Percentiles rank a stretch among this genome's conserved stretches.
Evolutionary conservation across 768 basidiomycete genomes (phyloP).

Genomic region (Naganishia randhawae): DNA sequence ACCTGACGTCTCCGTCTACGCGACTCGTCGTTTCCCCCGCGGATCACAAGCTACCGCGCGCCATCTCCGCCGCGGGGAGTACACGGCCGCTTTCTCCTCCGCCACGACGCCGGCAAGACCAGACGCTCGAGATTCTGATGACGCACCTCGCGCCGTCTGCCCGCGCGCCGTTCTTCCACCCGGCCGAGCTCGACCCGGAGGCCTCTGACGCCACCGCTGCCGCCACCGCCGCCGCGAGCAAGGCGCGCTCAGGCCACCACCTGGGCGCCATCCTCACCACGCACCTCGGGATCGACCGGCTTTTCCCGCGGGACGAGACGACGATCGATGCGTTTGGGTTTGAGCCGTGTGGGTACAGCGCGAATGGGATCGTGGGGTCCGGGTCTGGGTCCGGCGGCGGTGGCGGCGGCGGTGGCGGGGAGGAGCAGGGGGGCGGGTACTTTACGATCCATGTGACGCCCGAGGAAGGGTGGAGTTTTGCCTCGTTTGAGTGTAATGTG

Average conservation of each 20-base stretch:
- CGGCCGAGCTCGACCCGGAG: conserved; percentile 35
- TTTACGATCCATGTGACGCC: conserved; percentile 99
- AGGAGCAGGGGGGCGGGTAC: conserved; percentile 85
- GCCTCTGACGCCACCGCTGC: no score
- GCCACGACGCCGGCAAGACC: conserved; percentile 59
- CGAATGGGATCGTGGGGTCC: conserved; percentile 74
- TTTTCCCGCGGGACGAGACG: conserved; percentile 75
- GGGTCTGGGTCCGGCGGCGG: conserved; percentile 56
- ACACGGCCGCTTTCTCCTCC: conserved; percentile 37
- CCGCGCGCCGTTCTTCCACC: conserved; percentile 72
- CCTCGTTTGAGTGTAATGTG: conserved; percentile 98
- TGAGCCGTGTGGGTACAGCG: conserved; percentile 90
- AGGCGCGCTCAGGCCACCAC: conserved; percentile 53
- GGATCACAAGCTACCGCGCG: conserved; percentile 8
- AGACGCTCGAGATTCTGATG: conserved; percentile 98
- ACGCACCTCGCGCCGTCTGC: conserved; percentile 73
- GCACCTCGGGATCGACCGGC: conserved; percentile 69
- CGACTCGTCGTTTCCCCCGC: conserved; percentile 27
- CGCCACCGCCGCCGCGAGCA: no score
- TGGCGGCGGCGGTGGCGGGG: conserved; percentile 31
- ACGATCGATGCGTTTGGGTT: conserved; percentile 90
- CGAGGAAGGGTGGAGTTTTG: conserved; percentile 96
- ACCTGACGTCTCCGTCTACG: conserved; percentile 60
- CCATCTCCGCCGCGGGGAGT: conserved; percentile 34
- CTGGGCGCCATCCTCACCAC: conserved; percentile 59